These are phyloP conservation scores for Pestalotiopsis sp. DNA, from an alignment of 2,329 filamentous ascomycete genomes.

Conservation along the genomic window DNA sequence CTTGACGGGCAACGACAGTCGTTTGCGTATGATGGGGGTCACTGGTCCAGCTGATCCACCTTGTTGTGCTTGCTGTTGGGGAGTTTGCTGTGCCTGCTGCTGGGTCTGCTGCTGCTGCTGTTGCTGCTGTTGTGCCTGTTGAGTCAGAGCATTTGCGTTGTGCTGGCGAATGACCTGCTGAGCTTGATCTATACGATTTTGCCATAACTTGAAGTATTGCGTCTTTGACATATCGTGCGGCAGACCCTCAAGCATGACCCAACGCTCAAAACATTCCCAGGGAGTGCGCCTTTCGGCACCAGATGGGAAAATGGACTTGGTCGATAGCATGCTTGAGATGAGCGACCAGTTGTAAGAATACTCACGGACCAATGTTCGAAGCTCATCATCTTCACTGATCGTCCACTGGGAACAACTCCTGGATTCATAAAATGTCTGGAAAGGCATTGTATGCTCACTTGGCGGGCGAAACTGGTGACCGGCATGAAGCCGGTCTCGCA, in stretches of 20 bases:
- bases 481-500: conserved; percentile 86
- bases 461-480: conserved; percentile 93
- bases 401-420: conserved; percentile 91
- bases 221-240: conserved; percentile 94
- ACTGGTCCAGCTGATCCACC: conserved; percentile 38
- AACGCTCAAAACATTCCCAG: conserved; percentile 98
- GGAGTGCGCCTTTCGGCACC: conserved; percentile 88
- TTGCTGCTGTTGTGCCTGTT: conserved; percentile 30
- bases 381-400: conserved; percentile 83
- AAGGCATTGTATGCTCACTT: conserved; percentile 88
- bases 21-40: conserved; percentile 58
- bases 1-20: conserved; percentile 76
- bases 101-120: conserved; percentile 24
- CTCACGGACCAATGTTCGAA: conserved; percentile 82
- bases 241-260: conserved; percentile 88
- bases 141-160: conserved; percentile 48
- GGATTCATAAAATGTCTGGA: conserved; percentile 86
- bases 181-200: conserved; percentile 60
- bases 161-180: conserved; percentile 57
- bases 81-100: conserved; percentile 37
- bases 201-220: conserved; percentile 83
- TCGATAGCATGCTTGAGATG: conserved; percentile 78
- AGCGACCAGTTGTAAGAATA: conserved; percentile 98
- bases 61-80: conserved; percentile 50
- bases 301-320: conserved; percentile 77